Evolutionary conservation across 305 asterid genomes (phyloP).

Genomic region (Plantago lanceolata): DNA sequence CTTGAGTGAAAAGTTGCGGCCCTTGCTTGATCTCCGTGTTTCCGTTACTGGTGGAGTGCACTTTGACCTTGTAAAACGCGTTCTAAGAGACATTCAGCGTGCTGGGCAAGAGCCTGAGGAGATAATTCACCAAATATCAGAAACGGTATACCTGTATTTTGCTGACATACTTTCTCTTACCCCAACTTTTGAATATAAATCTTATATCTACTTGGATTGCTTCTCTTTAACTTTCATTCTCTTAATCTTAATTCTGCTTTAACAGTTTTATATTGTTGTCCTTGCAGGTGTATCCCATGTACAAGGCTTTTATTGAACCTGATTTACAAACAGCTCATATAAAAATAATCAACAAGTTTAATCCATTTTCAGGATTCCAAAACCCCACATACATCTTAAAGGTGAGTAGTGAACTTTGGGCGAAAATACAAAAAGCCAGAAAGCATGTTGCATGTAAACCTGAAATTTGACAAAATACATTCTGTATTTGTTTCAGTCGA

Average conservation of each 20-base stretch:
- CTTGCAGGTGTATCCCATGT: constrained; percentile 94
- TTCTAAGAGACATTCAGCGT: constrained; percentile 92
- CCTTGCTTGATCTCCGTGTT: constrained; percentile 85
- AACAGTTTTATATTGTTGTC: constrained; percentile 22
- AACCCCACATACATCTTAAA: constrained; percentile 84
- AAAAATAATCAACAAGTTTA: constrained; percentile 83
- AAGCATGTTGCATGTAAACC: constrained; percentile 11
- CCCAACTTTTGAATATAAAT: constrained; percentile 1
- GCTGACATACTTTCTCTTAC: constrained; percentile 3
- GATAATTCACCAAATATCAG: constrained; percentile 95
- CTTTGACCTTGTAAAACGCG: constrained; percentile 95
- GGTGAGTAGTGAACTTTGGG: constrained; percentile 39
- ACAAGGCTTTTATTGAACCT: constrained; percentile 97
- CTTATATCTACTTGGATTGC: constrained; percentile 14
- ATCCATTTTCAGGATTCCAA: constrained; percentile 98
- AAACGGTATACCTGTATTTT: constrained; percentile 51
- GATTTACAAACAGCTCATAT: constrained; percentile 94
- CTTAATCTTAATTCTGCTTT: not conserved
- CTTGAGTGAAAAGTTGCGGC: constrained; percentile 81
- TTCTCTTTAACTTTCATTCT: no score
- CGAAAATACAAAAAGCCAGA: constrained; percentile 15
- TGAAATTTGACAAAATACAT: constrained; percentile 22
- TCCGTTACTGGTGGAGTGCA: constrained; percentile 99
- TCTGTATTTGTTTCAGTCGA: constrained; percentile 46
- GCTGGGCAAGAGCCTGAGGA: constrained; percentile 99